Evolutionary conservation across 2,329 filamentous ascomycete species (phyloP).

Genomic region (Trematosphaeria pertusa): DNA sequence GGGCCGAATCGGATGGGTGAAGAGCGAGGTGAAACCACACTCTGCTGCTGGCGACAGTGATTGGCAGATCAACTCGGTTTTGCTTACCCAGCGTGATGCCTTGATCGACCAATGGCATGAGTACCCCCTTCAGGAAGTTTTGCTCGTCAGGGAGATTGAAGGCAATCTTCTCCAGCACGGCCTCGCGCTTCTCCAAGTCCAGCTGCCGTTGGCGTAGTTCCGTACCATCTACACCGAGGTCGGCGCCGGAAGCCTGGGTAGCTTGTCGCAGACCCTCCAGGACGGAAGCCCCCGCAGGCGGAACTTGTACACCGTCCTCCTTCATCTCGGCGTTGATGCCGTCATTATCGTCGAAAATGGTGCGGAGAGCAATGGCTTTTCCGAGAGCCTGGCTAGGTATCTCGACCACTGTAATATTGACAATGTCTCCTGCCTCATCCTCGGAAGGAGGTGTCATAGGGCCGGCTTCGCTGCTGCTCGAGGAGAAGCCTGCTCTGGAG

Average conservation of each 20-base stretch:
- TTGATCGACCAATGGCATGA: conserved; percentile 79
- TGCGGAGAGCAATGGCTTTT: conserved; percentile 87
- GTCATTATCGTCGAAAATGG: conserved; percentile 88
- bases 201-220: conserved; percentile 76
- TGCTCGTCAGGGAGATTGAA: conserved; percentile 83
- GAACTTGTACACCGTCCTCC: conserved; percentile 84
- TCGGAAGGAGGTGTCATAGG: conserved; percentile 72
- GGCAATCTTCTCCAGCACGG: conserved; percentile 84
- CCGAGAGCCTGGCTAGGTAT: conserved; percentile 80
- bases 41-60: conserved; percentile 79
- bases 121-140: conserved; percentile 79
- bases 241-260: conserved; percentile 75
- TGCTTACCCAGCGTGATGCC: conserved; percentile 81
- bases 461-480: conserved; percentile 63
- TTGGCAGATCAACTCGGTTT: conserved; percentile 79
- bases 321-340: conserved; percentile 99
- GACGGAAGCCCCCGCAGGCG: conserved; percentile 78
- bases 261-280: conserved; percentile 86
- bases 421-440: conserved; percentile 80
- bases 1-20: conserved; percentile 88
- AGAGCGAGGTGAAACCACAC: conserved; percentile 94
- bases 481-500: conserved; percentile 71
- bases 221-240: conserved; percentile 76
- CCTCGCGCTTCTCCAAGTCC: conserved; percentile 80
- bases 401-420: conserved; percentile 87